These are phyloP conservation scores for Aureobasidium sp. DNA, from an alignment of 2,329 filamentous ascomycete species.

Conservation along the genomic window DNA sequence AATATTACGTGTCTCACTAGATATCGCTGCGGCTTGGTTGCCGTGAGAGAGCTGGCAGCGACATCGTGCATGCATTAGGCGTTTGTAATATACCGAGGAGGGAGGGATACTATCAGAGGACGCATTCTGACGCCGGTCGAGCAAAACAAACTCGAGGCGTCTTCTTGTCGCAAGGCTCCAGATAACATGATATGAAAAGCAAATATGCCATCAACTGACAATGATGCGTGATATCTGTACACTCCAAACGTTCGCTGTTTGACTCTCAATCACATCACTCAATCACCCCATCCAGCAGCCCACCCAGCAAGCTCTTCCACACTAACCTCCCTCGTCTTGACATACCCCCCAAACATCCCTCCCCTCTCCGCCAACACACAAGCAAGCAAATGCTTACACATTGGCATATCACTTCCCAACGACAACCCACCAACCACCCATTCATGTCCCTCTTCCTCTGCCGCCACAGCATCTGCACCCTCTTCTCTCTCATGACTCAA, in stretches of 20 bases:
- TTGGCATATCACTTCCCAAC: slow-evolving; percentile 32
- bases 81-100: slow-evolving; percentile 7
- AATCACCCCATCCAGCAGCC: slow-evolving; percentile 39
- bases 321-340: slow-evolving; percentile 46
- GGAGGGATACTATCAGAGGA: background rate
- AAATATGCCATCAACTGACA: background rate
- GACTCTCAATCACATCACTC: too few relatives aligned
- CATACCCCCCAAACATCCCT: slow-evolving; percentile 47
- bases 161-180: background rate
- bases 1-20: background rate
- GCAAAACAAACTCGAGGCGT: background rate
- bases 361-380: slow-evolving; percentile 67
- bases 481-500: background rate
- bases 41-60: background rate
- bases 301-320: slow-evolving; percentile 67
- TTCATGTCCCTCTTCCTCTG: background rate
- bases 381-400: slow-evolving; percentile 87
- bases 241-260: too few relatives aligned
- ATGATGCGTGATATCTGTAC: background rate
- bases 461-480: background rate
- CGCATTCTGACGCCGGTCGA: background rate
- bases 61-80: slow-evolving; percentile 4
- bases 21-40: background rate
- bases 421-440: slow-evolving; percentile 46
- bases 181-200: slow-evolving; percentile 9